These are phyloP conservation scores for Phyllachora maydis DNA, from an alignment of 2,329 filamentous ascomycete genomes.

Conservation along the genomic window DNA sequence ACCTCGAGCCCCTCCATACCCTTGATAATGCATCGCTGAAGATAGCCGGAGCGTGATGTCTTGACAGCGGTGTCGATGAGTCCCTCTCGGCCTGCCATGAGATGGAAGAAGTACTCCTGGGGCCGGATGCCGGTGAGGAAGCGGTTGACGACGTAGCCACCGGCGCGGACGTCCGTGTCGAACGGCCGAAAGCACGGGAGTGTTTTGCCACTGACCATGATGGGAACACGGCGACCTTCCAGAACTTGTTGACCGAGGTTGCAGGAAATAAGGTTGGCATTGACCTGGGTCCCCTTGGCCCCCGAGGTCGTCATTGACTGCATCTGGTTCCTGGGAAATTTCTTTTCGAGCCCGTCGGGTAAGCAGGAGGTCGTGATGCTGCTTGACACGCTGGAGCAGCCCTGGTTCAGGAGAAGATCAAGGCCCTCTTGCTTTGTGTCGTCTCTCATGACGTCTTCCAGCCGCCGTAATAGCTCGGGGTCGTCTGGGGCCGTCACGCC, in stretches of 20 bases:
- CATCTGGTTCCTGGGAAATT: conserved; percentile 96
- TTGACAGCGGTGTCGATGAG: conserved; percentile 98
- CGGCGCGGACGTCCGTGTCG: conserved; percentile 73
- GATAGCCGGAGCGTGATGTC: conserved; percentile 87
- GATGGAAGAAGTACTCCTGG: conserved; percentile 98
- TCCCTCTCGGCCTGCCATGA: conserved; percentile 97
- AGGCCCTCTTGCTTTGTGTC: conserved; percentile 78
- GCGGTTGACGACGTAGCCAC: conserved; percentile 83
- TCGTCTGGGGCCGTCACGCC: conserved; percentile 40
- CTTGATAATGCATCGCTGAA: conserved; percentile 94
- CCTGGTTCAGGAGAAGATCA: conserved; percentile 69
- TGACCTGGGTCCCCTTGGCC: conserved; percentile 82
- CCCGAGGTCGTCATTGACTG: conserved; percentile 96
- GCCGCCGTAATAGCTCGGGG: conserved; percentile 49
- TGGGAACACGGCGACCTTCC: conserved; percentile 80
- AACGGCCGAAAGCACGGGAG: conserved; percentile 85
- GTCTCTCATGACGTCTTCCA: conserved; percentile 81
- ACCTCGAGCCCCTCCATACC: conserved; percentile 91
- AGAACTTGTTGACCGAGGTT: conserved; percentile 93
- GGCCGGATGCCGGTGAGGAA: conserved; percentile 96
- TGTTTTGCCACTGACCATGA: conserved; percentile 97
- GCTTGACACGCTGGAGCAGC: conserved; percentile 50
- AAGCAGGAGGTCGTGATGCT: conserved; percentile 62
- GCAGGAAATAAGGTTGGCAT: conserved; percentile 93
- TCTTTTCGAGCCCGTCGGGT: conserved; percentile 65